A percentile compares a stretch with the other conserved stretches of the same genome.
These are phyloP conservation scores for Cucumis cinereus DNA, from an alignment of 306 rosid genomes.

Conservation along the genomic window DNA sequence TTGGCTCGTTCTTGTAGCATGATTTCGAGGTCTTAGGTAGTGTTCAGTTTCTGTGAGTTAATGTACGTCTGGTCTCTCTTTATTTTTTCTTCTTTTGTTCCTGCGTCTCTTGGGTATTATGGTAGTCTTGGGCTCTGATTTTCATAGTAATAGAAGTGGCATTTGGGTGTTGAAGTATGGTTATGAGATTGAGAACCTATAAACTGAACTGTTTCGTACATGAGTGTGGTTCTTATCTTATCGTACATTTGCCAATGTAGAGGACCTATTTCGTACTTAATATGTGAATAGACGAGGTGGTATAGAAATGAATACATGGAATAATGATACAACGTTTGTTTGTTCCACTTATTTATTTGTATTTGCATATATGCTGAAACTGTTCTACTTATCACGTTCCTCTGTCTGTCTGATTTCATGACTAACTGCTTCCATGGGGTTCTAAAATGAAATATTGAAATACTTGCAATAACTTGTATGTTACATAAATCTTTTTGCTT, in stretches of 20 bases:
- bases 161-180: conserved; percentile 35
- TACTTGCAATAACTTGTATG: neutral
- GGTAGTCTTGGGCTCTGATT: conserved; percentile 40
- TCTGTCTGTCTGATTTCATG: neutral
- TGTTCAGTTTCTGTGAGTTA: conserved; percentile 24
- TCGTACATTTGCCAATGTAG: conserved; percentile 68
- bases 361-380: conserved; percentile 1
- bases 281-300: conserved; percentile 88
- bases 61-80: conserved; percentile 27
- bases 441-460: neutral
- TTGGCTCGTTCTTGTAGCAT: conserved; percentile 79
- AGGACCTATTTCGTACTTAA: conserved; percentile 33
- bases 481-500: neutral
- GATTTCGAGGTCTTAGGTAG: conserved; percentile 57
- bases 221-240: conserved; percentile 38
- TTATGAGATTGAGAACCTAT: conserved; percentile 29
- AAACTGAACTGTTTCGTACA: conserved; percentile 39
- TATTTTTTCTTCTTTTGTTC: conserved; percentile 5
- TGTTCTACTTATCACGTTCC: neutral
- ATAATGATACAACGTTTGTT: conserved; percentile 24
- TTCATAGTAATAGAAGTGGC: conserved; percentile 22
- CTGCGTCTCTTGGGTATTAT: conserved; percentile 26
- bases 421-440: neutral
- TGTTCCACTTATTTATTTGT: conserved; percentile 3
- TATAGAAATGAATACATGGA: conserved; percentile 76